Base-by-base conservation (phyloP, 2,329 filamentous ascomycete species). In the Aurifilum marmelostoma region DNA sequence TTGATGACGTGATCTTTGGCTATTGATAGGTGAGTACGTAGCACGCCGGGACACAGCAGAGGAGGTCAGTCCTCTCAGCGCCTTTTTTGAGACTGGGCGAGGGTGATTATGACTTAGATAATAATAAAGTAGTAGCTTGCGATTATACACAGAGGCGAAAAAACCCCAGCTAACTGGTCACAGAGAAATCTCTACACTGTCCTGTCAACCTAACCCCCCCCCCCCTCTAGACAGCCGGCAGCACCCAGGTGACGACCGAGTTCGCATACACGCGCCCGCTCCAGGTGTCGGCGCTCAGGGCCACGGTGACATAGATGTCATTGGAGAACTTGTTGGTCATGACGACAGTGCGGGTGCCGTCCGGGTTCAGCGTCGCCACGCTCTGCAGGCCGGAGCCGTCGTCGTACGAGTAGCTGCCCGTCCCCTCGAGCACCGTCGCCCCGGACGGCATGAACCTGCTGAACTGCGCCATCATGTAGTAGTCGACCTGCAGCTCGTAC, bases 391-490 rank as follows among this genome's bases (percentile, higher is more conserved):
- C 81, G 0, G 75, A 73, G 68, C 78, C 78, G 66, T 78, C 77
- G 9, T 73, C 73, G 69, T 81, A 84, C 37, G 79, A 79, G 67
- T 81, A 82, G 73, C 82, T 84, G 2, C 83, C 83, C 0, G 75
- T 79, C 14, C 81, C 82, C 69, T 71, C 75, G 6, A 85, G 75
- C 24, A 84, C 78, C 4, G 76, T 78, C 0, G 82, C 82, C 58
- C 83, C 83, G 50, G 78, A 77, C 27, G 81, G 80, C 68, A 85
- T 83, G 74, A 82, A 85, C 70, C 77, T 80, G 74, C 79, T 81
- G 74, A 84, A 85, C 74, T 87, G 85, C 1, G 83, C 84, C 70
- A 87, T 77, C 80, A 85, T 84, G 74, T 86, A 86, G 75, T 85
- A 86, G 70, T 85, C 83, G 8, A 83, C 78, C 34, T 80, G 81